phyloP scores from a whole-genome alignment of 306 rosid genomes.

The Alnus glutinosa region DNA sequence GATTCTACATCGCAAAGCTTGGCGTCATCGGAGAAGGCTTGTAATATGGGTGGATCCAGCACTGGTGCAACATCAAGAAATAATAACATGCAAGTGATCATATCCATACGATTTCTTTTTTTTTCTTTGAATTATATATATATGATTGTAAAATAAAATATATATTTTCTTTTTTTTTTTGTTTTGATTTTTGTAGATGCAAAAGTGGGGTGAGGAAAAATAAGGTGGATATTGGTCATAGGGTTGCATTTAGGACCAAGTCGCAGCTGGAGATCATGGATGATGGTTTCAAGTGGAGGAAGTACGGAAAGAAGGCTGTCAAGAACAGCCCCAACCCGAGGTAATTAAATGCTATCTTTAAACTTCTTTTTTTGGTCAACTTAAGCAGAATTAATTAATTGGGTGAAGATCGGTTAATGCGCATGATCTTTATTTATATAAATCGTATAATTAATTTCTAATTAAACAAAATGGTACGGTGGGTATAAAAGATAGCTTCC shows the following conservation, averaged over 20 bases:
- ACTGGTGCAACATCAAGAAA: slow-evolving; percentile 35
- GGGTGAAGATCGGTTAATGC: neutral
- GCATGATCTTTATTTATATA: neutral
- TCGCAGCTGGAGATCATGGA: slow-evolving; percentile 73
- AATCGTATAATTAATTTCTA: neutral
- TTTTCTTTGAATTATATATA: neutral
- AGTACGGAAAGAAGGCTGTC: slow-evolving; percentile 74
- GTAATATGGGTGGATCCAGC: slow-evolving; percentile 27
- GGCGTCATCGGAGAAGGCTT: slow-evolving; percentile 46
- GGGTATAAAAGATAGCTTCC: neutral
- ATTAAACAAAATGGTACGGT: neutral
- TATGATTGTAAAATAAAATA: neutral
- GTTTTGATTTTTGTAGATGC: slow-evolving; percentile 29
- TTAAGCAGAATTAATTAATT: neutral
- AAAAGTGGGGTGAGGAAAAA: slow-evolving; percentile 28
- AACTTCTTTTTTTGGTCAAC: neutral
- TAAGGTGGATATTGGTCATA: slow-evolving; percentile 32
- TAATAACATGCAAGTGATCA: slow-evolving; percentile 36
- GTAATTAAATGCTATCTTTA: slow-evolving; percentile 26
- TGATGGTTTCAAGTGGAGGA: slow-evolving; percentile 87
- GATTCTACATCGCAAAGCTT: slow-evolving; percentile 43
- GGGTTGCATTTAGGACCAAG: slow-evolving; percentile 66
- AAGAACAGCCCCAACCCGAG: slow-evolving; percentile 66
- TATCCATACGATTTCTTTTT: neutral
- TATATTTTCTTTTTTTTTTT: neutral